A percentile compares a stretch with the other conserved stretches of the same genome.
Evolutionary conservation across 495 filamentous ascomycete genomes (phyloP).

Genomic region (Aspergillus wentii): DNA sequence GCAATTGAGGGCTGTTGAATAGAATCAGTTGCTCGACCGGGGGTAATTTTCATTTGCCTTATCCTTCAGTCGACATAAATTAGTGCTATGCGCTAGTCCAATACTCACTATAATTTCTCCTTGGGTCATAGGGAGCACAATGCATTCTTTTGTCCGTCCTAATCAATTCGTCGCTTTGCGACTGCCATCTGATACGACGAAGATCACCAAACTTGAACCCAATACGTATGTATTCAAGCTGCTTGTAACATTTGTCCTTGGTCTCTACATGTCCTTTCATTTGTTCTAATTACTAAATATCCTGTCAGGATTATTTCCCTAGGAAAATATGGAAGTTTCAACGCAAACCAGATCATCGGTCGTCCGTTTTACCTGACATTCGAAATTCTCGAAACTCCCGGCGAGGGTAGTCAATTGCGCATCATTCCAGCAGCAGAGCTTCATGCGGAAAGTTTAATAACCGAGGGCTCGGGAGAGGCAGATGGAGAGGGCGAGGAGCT

Average conservation of each 20-base stretch:
- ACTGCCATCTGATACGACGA: constrained; percentile 61
- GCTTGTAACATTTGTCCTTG: too few relatives aligned
- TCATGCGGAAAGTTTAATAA: constrained; percentile 64
- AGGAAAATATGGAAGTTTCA: constrained; percentile 86
- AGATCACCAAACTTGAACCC: constrained; percentile 61
- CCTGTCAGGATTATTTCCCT: constrained; percentile 76
- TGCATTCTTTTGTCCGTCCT: constrained; percentile 54
- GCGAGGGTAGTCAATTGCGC: constrained; percentile 63
- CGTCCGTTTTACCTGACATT: constrained; percentile 88
- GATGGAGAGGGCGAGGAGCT: constrained; percentile 45
- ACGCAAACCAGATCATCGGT: constrained; percentile 77
- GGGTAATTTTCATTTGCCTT: not conserved
- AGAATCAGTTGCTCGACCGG: too few relatives aligned
- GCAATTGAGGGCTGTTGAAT: too few relatives aligned
- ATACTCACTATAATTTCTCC: not conserved
- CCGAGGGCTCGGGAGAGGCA: constrained; percentile 44
- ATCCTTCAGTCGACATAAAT: not conserved
- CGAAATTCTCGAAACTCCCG: constrained; percentile 70
- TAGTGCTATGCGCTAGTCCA: too few relatives aligned
- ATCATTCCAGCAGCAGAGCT: constrained; percentile 78
- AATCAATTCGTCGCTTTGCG: constrained; percentile 59
- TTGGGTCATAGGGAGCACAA: constrained; percentile 6
- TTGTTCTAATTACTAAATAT: too few relatives aligned
- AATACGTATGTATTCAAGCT: constrained; percentile 69
- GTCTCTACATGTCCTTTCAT: too few relatives aligned